These are phyloP conservation scores for Ochromonas danica DNA, from an alignment of 108 stramenopile genomes.

Conservation along the genomic window DNA sequence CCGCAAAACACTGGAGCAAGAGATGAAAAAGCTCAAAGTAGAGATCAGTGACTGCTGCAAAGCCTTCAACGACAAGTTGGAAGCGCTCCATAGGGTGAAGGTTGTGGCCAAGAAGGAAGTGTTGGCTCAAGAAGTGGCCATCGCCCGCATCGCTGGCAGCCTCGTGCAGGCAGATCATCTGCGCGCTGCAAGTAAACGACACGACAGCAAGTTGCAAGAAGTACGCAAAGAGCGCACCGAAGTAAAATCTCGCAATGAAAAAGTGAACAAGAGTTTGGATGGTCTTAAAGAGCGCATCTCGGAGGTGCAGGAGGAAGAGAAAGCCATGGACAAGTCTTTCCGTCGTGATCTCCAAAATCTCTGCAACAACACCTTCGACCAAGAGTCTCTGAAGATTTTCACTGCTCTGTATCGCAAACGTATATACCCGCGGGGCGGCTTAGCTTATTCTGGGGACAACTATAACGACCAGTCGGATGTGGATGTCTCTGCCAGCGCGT, in stretches of 20 bases:
- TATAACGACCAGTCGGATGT: neutral
- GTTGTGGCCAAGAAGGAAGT: constrained; percentile 31
- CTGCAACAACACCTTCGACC: constrained; percentile 57
- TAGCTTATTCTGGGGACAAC: neutral
- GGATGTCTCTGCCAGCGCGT: neutral
- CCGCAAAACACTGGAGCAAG: constrained; percentile 60
- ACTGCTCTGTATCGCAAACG: constrained; percentile 25
- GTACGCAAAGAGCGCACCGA: constrained; percentile 41
- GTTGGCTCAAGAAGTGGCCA: constrained; percentile 54
- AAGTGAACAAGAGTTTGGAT: constrained; percentile 32
- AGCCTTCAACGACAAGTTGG: constrained; percentile 56
- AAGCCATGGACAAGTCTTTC: constrained; percentile 54
- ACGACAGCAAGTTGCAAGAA: constrained; percentile 42
- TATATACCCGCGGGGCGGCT: neutral
- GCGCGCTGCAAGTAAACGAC: constrained; percentile 32
- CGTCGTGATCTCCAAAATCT: constrained; percentile 49
- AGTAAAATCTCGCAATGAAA: constrained; percentile 41
- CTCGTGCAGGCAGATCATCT: constrained; percentile 52
- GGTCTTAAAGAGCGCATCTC: neutral
- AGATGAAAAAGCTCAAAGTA: constrained; percentile 57
- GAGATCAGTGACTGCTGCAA: constrained; percentile 54
- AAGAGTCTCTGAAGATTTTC: constrained; percentile 44
- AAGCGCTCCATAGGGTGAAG: constrained; percentile 23
- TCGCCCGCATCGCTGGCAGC: constrained; percentile 42
- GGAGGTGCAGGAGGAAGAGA: constrained; percentile 40